phyloP scores from a whole-genome alignment of 1,139 yeast genomes.

The Diutina pseudorugosa region DNA sequence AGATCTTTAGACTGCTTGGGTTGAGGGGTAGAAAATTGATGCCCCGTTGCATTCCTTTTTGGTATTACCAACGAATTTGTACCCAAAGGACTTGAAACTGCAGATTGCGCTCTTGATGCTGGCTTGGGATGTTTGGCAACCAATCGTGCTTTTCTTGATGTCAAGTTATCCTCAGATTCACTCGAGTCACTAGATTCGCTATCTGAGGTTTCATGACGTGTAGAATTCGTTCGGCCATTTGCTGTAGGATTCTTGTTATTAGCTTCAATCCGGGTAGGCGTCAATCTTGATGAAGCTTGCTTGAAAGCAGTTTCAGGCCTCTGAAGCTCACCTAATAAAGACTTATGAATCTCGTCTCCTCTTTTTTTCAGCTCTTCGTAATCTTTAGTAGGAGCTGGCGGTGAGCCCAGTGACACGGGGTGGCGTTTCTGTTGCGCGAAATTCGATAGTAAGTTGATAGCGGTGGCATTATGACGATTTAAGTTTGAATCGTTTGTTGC shows the following conservation, averaged over 20 bases:
- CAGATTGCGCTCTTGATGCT: background rate
- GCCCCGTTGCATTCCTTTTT: background rate
- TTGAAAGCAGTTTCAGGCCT: background rate
- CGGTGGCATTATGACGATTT: background rate
- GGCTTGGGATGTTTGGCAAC: constrained; percentile 3
- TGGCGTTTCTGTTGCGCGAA: background rate
- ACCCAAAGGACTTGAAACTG: background rate
- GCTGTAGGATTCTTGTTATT: background rate
- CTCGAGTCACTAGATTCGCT: background rate
- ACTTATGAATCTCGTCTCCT: background rate
- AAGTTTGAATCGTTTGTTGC: background rate
- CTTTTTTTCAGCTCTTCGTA: background rate
- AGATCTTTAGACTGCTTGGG: background rate
- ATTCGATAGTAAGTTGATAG: background rate
- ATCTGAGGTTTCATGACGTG: background rate
- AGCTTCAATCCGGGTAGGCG: background rate
- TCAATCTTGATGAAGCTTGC: background rate
- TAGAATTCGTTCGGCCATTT: background rate
- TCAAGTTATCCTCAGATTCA: background rate
- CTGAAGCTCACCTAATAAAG: background rate
- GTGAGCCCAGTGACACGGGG: background rate
- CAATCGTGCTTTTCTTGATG: background rate
- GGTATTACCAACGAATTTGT: background rate
- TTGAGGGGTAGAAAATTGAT: background rate
- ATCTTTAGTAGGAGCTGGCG: background rate